These are phyloP conservation scores for Nidula microcarpa DNA, from an alignment of 768 basidiomycete genomes.

Conservation along the genomic window DNA sequence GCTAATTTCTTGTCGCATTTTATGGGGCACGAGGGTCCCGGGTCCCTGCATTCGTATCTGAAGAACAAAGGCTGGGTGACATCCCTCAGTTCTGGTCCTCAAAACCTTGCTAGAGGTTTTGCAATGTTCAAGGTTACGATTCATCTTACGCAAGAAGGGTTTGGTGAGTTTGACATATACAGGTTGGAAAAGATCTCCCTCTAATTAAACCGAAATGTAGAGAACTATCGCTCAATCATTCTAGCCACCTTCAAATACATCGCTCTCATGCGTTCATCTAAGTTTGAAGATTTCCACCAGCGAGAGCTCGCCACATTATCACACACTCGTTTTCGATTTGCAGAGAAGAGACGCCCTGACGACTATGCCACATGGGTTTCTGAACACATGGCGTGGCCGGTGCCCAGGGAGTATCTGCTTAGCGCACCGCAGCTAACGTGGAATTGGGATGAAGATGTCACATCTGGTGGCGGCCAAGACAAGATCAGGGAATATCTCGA, in stretches of 20 bases:
- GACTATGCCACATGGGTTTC: constrained; percentile 76
- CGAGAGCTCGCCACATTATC: constrained; percentile 72
- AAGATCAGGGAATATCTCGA: constrained; percentile 65
- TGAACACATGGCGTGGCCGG: constrained; percentile 74
- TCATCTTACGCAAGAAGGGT: constrained; percentile 80
- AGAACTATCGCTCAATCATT: constrained; percentile 70
- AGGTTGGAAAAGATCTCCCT: not conserved
- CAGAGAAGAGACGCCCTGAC: constrained; percentile 80
- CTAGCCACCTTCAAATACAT: constrained; percentile 78
- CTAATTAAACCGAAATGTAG: constrained; percentile 30
- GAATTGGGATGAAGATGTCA: constrained; percentile 62
- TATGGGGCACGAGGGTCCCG: constrained; percentile 89
- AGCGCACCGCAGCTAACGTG: constrained; percentile 67
- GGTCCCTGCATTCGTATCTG: constrained; percentile 86
- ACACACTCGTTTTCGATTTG: constrained; percentile 77
- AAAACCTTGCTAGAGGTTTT: constrained; percentile 76
- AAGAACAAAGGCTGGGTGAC: constrained; percentile 89
- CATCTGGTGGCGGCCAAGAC: constrained; percentile 33
- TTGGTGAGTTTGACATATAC: constrained; percentile 52
- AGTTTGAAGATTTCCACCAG: constrained; percentile 65
- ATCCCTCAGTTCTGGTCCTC: constrained; percentile 48
- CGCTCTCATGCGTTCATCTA: constrained; percentile 58
- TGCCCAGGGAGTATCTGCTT: constrained; percentile 74
- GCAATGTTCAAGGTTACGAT: constrained; percentile 85
- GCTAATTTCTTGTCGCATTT: constrained; percentile 74